A percentile compares a stretch with the other conserved stretches of the same genome.
These are phyloP conservation scores for Eucalyptus polybractea DNA, from an alignment of 345 rosid genomes.

Conservation along the genomic window DNA sequence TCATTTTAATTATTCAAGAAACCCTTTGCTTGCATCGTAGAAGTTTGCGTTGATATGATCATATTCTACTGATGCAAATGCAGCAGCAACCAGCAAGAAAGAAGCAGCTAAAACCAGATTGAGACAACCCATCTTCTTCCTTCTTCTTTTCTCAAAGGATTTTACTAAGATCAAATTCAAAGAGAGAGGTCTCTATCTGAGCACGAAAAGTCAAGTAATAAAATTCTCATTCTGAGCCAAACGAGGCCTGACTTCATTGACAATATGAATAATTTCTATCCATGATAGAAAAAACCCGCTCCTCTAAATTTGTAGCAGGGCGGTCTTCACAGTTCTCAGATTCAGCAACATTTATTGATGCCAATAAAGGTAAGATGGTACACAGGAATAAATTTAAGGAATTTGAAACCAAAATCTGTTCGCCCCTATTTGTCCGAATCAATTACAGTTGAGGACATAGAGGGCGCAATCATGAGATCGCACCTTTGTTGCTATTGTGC, in stretches of 20 bases:
- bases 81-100: background rate
- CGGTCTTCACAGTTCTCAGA: background rate
- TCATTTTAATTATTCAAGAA: background rate
- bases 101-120: background rate
- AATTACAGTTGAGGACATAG: conserved; percentile 39
- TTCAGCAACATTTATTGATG: background rate
- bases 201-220: background rate
- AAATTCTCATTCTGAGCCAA: background rate
- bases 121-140: background rate
- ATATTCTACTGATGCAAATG: background rate
- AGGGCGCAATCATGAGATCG: conserved; percentile 48
- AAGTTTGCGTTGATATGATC: background rate
- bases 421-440: background rate
- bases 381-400: background rate
- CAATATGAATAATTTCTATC: background rate
- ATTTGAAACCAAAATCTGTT: background rate
- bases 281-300: background rate
- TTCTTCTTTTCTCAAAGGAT: background rate
- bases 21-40: background rate
- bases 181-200: background rate
- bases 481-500: conserved; percentile 23
- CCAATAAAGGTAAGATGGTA: background rate
- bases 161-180: background rate
- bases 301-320: background rate
- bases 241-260: background rate